Evolutionary conservation across 169 alveolate genomes (phyloP).

Genomic region (Plasmodium berghei): DNA sequence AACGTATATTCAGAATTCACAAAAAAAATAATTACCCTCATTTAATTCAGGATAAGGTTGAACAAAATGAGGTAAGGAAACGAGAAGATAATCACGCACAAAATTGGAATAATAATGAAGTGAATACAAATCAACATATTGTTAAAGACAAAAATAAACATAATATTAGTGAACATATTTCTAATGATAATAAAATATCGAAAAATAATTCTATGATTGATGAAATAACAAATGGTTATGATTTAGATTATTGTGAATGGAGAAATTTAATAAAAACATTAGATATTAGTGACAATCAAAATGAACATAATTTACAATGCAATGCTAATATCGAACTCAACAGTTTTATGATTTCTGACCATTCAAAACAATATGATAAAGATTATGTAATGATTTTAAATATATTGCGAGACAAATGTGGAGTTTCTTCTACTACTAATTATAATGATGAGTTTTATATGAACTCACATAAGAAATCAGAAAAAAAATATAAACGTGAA

Average conservation of each 20-base stretch:
- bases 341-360: constrained; percentile 29
- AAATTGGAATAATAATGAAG: not conserved
- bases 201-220: not conserved
- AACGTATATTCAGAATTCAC: constrained; percentile 25
- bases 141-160: not conserved
- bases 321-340: constrained; percentile 2
- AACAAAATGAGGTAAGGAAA: too few relatives aligned
- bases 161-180: not conserved
- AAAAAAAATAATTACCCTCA: not conserved
- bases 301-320: constrained; percentile 20
- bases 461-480: not conserved
- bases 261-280: constrained; percentile 15
- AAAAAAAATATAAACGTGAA: not conserved
- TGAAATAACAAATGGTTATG: not conserved
- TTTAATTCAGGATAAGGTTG: too few relatives aligned
- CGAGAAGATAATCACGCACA: not conserved
- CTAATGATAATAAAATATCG: not conserved
- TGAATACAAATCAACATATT: not conserved
- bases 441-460: too few relatives aligned
- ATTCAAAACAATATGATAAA: constrained; percentile 34
- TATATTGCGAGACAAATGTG: constrained; percentile 18
- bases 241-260: constrained; percentile 25
- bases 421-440: not conserved
- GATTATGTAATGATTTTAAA: constrained; percentile 32
- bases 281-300: constrained; percentile 14